Conservation (phyloP, 139 green algal species). For the Edaphochlamys debaryana region DNA sequence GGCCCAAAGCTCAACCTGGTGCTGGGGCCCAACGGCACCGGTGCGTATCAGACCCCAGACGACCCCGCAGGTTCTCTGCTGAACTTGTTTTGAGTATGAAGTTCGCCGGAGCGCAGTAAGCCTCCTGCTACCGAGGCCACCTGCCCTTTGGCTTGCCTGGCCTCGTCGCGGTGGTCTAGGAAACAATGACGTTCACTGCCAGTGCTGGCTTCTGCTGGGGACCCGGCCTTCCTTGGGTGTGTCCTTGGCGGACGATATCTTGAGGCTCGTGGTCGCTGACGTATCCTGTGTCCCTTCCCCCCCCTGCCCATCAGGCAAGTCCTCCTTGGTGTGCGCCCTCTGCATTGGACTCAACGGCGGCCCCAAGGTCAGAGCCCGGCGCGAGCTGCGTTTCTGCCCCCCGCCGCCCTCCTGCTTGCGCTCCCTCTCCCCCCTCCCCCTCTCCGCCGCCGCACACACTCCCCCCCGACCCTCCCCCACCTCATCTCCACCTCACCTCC, state of each 20-base stretch:
- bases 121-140: too few species aligned
- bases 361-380: slow-evolving; percentile 44
- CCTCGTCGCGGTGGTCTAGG: too few species aligned
- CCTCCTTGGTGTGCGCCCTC: slow-evolving; percentile 91
- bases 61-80: not conserved
- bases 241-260: too few species aligned
- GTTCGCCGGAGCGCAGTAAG: too few species aligned
- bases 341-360: slow-evolving; percentile 87
- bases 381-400: not conserved
- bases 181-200: not conserved
- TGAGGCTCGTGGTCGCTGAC: too few species aligned
- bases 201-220: not conserved
- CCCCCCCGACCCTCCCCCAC: not conserved
- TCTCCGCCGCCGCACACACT: too few species aligned
- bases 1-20: slow-evolving; percentile 92
- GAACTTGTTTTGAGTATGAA: not conserved
- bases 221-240: too few species aligned
- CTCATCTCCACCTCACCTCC: not conserved
- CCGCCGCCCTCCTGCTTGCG: too few species aligned
- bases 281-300: too few species aligned
- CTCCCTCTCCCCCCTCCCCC: not conserved
- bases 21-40: slow-evolving; percentile 92
- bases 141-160: not conserved
- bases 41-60: not conserved
- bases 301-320: too few species aligned